Evolutionary conservation across 192 early-diverging fungal genomes (phyloP).

Genomic region (Pecoramyces ruminantium): DNA sequence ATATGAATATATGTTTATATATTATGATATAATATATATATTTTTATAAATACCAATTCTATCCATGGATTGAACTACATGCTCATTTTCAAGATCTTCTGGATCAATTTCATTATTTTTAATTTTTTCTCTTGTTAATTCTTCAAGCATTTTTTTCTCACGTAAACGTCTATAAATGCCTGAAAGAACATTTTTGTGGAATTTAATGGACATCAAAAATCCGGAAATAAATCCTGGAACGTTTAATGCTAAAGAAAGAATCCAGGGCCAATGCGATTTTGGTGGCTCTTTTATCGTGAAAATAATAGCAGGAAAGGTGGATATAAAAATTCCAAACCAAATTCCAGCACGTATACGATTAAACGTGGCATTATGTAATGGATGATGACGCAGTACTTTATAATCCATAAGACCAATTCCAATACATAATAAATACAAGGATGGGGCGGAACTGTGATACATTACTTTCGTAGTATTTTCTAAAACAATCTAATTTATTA

Average conservation of each 20-base stretch:
- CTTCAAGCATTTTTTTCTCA: background rate
- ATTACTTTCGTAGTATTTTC: background rate
- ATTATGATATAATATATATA: too few relatives aligned
- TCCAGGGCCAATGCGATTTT: background rate
- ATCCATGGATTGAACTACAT: background rate
- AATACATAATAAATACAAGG: background rate
- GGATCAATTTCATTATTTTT: background rate
- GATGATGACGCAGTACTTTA: background rate
- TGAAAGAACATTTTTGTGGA: background rate
- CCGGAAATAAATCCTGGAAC: background rate
- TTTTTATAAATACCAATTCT: background rate
- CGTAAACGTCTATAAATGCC: background rate
- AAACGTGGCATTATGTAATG: background rate
- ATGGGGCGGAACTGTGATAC: background rate
- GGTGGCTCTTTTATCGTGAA: background rate
- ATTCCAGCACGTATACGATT: background rate
- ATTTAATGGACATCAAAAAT: background rate
- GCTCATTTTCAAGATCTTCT: background rate
- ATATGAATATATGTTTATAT: too few relatives aligned
- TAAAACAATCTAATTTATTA: background rate
- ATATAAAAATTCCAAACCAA: background rate
- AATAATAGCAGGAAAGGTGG: background rate
- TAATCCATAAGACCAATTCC: background rate
- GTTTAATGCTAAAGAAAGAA: background rate
- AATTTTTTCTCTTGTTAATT: background rate